A percentile compares a stretch with the other conserved stretches of the same genome.
phyloP scores from a whole-genome alignment of 148 eudicot genomes.

The Linanthus parryae region DNA sequence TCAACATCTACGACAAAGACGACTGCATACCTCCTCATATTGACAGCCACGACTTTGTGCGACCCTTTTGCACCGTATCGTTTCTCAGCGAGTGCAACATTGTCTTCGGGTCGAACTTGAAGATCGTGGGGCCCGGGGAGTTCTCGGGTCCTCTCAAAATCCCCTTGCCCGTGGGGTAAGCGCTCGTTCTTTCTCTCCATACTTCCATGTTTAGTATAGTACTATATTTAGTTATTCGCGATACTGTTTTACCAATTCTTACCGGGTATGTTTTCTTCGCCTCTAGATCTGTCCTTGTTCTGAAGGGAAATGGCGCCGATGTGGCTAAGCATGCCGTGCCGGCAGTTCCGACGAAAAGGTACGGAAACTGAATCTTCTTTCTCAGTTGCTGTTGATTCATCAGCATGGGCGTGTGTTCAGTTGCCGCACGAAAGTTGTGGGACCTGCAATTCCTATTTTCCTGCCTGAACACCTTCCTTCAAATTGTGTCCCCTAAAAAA shows the following conservation, averaged over 20 bases:
- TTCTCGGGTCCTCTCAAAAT: constrained; percentile 55
- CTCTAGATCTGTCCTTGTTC: constrained; percentile 52
- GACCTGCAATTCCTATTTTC: too few species aligned
- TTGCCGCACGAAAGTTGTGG: too few species aligned
- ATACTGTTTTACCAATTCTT: neutral
- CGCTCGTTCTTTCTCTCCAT: neutral
- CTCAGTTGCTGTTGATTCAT: too few species aligned
- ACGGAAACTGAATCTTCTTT: neutral
- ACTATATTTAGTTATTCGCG: too few species aligned
- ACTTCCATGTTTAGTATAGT: too few species aligned
- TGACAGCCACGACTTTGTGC: constrained; percentile 89
- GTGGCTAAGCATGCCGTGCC: constrained; percentile 66
- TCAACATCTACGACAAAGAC: constrained; percentile 84
- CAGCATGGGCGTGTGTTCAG: too few species aligned
- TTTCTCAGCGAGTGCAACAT: constrained; percentile 91
- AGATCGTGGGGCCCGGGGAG: constrained; percentile 66
- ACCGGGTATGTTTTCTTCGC: constrained; percentile 3
- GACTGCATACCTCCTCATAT: constrained; percentile 99
- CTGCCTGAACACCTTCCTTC: too few species aligned
- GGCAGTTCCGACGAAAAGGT: constrained; percentile 57
- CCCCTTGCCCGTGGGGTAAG: constrained; percentile 90
- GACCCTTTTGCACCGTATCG: constrained; percentile 95
- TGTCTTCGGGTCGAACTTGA: constrained; percentile 74
- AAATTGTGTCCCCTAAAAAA: too few species aligned
- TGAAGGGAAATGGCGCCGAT: constrained; percentile 60